Evolutionary conservation across 129 eudicot genomes (phyloP).

Genomic region (Kitagawia praeruptora): DNA sequence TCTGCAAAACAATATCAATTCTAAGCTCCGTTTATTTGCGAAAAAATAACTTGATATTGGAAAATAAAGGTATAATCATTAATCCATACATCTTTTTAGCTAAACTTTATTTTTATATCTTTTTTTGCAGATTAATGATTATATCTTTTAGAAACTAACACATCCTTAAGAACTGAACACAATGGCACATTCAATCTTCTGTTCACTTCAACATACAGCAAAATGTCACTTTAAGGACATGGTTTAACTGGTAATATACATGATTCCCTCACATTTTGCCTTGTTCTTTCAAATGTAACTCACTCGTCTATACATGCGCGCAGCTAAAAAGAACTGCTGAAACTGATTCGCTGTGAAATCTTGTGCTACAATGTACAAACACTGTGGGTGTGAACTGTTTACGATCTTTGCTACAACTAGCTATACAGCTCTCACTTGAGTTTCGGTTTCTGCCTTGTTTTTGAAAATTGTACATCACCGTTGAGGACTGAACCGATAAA

Average conservation of each 20-base stretch:
- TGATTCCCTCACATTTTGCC: not conserved
- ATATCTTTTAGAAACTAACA: not conserved
- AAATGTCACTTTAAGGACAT: not conserved
- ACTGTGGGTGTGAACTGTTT: not conserved
- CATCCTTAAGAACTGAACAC: not conserved
- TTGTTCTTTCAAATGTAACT: not conserved
- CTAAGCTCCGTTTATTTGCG: no score
- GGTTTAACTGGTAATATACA: not conserved
- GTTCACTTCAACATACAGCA: not conserved
- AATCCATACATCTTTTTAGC: no score
- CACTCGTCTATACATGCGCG: not conserved
- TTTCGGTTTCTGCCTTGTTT: constrained; percentile 49
- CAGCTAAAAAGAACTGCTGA: not conserved
- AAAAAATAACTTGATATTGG: no score
- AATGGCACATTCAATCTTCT: not conserved
- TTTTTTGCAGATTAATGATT: not conserved
- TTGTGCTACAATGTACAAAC: constrained; percentile 1
- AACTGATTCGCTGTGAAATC: not conserved
- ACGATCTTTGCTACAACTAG: not conserved
- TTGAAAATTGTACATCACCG: constrained; percentile 80
- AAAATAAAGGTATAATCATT: no score
- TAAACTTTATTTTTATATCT: no score
- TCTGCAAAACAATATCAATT: no score
- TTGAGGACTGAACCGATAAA: constrained; percentile 68
- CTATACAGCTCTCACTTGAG: constrained; percentile 22